Percentiles rank a stretch among this genome's conserved stretches.
These are phyloP conservation scores for Jacaranda copaia DNA, from an alignment of 257 asterid species.

Conservation along the genomic window DNA sequence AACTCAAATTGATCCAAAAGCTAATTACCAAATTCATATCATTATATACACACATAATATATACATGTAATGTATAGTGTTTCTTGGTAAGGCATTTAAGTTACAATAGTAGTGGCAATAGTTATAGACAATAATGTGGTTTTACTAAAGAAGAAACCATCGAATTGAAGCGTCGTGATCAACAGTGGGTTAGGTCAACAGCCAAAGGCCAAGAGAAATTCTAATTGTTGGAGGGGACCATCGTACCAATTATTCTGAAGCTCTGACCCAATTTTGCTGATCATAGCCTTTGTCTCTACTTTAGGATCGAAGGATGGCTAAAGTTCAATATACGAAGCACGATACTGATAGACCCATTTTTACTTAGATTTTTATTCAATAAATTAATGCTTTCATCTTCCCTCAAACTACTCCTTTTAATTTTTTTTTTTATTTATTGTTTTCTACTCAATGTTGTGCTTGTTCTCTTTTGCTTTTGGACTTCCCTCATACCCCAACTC, in stretches of 20 bases:
- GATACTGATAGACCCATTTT: conserved; percentile 25
- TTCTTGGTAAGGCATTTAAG: no score
- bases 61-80: no score
- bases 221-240: conserved; percentile 68
- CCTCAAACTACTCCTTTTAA: background rate
- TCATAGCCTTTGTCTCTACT: conserved; percentile 39
- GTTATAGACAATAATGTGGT: no score
- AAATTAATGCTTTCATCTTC: conserved; percentile 9
- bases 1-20: no score
- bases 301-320: conserved; percentile 27
- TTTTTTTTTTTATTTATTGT: no score
- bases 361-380: conserved; percentile 17
- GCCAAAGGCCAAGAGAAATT: conserved; percentile 48
- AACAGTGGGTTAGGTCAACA: conserved; percentile 47
- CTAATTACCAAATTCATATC: no score
- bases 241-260: conserved; percentile 34
- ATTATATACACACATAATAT: no score
- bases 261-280: conserved; percentile 44
- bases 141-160: background rate
- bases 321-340: conserved; percentile 35
- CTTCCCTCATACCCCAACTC: background rate
- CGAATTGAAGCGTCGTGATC: conserved; percentile 46
- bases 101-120: no score
- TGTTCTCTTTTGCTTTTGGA: background rate
- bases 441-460: no score